Base-by-base conservation (phyloP, 345 rosid species). In the Eucalyptus tenuipes region DNA sequence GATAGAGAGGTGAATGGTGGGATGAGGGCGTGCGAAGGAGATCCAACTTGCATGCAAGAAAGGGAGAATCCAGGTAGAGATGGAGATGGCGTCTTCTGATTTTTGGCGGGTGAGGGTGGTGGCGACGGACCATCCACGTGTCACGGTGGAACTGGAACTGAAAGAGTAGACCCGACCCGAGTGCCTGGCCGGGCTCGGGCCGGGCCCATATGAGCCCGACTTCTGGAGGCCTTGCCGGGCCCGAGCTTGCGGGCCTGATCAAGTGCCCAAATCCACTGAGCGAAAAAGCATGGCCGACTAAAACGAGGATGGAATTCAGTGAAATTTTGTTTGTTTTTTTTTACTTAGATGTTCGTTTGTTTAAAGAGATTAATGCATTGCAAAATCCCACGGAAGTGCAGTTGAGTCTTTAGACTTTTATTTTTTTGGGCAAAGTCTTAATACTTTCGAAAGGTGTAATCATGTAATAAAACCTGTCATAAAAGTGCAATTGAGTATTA, bases 401-500 rank as follows among this genome's bases (percentile, higher is more conserved):
- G 12, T 55, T 55, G 61, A 55, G 61, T 55, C 6, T 55, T 55
- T 1, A 24, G 6, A 24, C 29, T 55, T 55, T 24, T 24, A 24
- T 20, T 52, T 20, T 17, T 52, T 52, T 18, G 57, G 57, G 25
- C 25, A 52, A 52, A 55, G 29, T 55, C 61, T 55, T 24, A 9
- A 24, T 24, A 55, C 3, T 55, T 55, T 55, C 0, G 2, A 55
- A 55, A 55, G 0, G 61, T 9, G 6, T 1, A 55, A 55, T 55
- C 24, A 25, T 9, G 1, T 55, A 2, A 55, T 55, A 24, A 55
- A 8, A 55, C 0, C 0, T 10, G 0, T 55, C 1, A 24, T 3
- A 24, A 55, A 55, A 55, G 0, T 55, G 1, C 0, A 55, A 55
- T 10, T 10, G 0, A 4, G 1, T 4, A 22, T 0, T 55, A 22